phyloP scores from a whole-genome alignment of 169 alveolate genomes.

The Babesia gibsoni region DNA sequence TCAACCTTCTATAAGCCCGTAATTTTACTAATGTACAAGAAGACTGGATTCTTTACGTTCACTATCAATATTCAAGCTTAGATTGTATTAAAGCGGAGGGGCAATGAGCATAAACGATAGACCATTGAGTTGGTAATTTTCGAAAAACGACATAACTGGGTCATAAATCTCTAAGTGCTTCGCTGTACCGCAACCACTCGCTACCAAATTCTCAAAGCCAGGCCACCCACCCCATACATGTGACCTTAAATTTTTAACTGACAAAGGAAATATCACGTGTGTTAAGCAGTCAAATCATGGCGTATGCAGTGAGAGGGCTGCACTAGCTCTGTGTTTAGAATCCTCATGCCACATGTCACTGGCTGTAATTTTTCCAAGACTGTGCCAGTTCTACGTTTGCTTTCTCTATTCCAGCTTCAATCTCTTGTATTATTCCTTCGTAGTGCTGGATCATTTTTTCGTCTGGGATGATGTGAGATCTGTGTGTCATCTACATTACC shows the following conservation, averaged over 20 bases:
- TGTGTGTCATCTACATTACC: constrained; percentile 5
- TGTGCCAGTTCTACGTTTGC: constrained; percentile 46
- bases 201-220: neutral
- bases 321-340: no score
- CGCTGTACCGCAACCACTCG: neutral
- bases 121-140: neutral
- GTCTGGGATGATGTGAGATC: constrained; percentile 10
- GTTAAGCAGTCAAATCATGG: no score
- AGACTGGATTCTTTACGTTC: neutral
- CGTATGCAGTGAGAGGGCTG: neutral
- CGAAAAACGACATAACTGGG: neutral
- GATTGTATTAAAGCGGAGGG: neutral
- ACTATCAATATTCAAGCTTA: neutral
- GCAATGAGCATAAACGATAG: neutral
- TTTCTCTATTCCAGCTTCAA: constrained; percentile 48
- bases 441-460: constrained; percentile 61
- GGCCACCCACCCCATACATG: neutral
- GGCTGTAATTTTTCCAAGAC: constrained; percentile 40
- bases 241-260: no score
- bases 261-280: no score
- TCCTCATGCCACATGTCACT: neutral
- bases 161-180: neutral
- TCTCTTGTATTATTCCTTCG: constrained; percentile 50
- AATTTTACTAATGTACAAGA: neutral
- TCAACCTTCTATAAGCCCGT: neutral